Evolutionary conservation across 2,329 filamentous ascomycete species (phyloP), one percentile per base, ranked within the genome.

Genomic region (Macroventuria anomochaeta): DNA sequence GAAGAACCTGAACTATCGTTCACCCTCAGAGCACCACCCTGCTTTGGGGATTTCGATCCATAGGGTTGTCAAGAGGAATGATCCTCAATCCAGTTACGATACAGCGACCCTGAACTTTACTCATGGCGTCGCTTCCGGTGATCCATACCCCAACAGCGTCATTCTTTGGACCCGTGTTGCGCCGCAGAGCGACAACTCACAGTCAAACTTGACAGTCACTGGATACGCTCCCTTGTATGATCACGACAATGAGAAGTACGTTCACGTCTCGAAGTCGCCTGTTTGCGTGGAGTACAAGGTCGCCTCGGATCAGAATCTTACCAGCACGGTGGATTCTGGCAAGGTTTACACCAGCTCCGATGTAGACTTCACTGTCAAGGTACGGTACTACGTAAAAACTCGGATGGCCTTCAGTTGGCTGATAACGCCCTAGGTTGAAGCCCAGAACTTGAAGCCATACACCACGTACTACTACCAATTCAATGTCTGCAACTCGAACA

Each of bases 301-400:
- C 18, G 79, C 80, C 7, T 74, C 75, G 15, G 80, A 82, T 59
- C 64, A 78, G 41, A 73, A 76, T 21, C 77, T 83, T 25, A 72
- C 74, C 7, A 65, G 76, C 2, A 75, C 83, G 12, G 83, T 84
- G 2, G 78, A 81, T 42, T 77, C 76, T 2, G 88, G 88, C 3
- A 82, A 76, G 23, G 86, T 82, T 1, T 90, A 86, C 65, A 91
- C 88, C 0, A 88, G 82, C 23, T 88, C 84, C 1, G 88, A 92
- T 65, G 84, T 91, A 41, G 89, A 92, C 67, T 92, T 87, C 66
- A 91, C 88, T 0, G 77, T 91, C 55, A 90, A 90, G 79, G 85
- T 85, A 68, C 25, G 34, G 13, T n/a, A 26, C 3, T 1, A 8
- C 0, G 1, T 12, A 13, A 38, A 12, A 1, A 3, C 1, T 34